phyloP scores from a whole-genome alignment of 345 rosid genomes.

The Populus pruinosa region DNA sequence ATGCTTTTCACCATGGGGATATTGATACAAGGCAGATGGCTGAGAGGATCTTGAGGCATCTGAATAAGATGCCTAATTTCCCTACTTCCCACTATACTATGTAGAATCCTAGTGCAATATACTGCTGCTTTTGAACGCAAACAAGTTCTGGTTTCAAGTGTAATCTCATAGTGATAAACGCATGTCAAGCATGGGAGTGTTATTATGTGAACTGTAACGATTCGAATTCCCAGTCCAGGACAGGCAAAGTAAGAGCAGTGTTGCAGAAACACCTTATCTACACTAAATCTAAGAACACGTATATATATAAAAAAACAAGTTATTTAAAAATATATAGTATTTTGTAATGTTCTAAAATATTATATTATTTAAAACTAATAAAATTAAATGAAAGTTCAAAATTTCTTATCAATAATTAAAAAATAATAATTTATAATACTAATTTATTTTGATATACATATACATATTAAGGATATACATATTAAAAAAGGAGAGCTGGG shows the following conservation, averaged over 20 bases:
- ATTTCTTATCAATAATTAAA: no score
- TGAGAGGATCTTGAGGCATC: conserved; percentile 65
- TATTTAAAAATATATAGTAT: no score
- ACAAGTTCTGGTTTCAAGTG: neutral
- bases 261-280: rapidly evolving
- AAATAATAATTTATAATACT: no score
- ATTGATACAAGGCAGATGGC: conserved; percentile 75
- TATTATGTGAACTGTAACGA: neutral
- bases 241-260: no score
- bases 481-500: neutral
- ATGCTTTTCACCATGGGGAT: conserved; percentile 77
- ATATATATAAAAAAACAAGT: no score
- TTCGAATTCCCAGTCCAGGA: no score
- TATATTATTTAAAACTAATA: no score
- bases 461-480: no score
- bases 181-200: neutral
- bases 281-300: no score
- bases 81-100: conserved; percentile 34
- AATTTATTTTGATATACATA: no score
- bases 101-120: conserved; percentile 13
- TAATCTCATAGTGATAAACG: neutral
- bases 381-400: no score
- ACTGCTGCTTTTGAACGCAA: neutral
- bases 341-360: no score
- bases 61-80: conserved; percentile 68